Evolutionary conservation across 495 filamentous ascomycete genomes (phyloP).

Genomic region (Schizothecium vesticola): DNA sequence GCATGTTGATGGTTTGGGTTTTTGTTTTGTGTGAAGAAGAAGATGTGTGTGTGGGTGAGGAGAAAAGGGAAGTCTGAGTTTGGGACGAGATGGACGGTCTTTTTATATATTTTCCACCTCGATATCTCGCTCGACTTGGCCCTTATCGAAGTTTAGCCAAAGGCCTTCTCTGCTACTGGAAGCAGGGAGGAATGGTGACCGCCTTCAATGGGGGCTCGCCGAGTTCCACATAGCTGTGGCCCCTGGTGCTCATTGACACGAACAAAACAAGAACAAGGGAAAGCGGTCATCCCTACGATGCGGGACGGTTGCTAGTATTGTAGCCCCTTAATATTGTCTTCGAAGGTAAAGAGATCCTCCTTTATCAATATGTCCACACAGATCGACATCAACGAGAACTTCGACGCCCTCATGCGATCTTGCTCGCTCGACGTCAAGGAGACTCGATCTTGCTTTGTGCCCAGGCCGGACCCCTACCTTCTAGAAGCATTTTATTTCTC

Average conservation of each 20-base stretch:
- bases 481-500: neutral
- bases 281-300: neutral
- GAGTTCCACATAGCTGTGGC: neutral
- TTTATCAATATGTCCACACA: neutral
- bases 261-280: neutral
- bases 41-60: conserved; percentile 13
- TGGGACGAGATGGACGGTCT: neutral
- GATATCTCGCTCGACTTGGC: neutral
- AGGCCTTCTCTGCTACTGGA: neutral
- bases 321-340: conserved; percentile 25
- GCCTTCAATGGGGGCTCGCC: neutral
- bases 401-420: neutral
- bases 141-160: neutral
- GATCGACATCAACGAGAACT: neutral
- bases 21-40: conserved; percentile 10
- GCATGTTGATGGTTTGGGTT: conserved; percentile 32
- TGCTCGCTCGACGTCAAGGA: neutral
- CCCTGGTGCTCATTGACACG: neutral
- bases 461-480: neutral
- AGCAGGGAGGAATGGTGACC: neutral
- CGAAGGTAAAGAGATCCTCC: conserved; percentile 3
- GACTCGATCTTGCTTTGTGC: neutral
- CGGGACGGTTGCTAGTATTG: conserved; percentile 25
- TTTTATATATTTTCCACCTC: conserved; percentile 18
- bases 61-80: conserved; percentile 12